phyloP scores from a whole-genome alignment of 2,329 filamentous ascomycete species.

The Penicillium sp. region DNA sequence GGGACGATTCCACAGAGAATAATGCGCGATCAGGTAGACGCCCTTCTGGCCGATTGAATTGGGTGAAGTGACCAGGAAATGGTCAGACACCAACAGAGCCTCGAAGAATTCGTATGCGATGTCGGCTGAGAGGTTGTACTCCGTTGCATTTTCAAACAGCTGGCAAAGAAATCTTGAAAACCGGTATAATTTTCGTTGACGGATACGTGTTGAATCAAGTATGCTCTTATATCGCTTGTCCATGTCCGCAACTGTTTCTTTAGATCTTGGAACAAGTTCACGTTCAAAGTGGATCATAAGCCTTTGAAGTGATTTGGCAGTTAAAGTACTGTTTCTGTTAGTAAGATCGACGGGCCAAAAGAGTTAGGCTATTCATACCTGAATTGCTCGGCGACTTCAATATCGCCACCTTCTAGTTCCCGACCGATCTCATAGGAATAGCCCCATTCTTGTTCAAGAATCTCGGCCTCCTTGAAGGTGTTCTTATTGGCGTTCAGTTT shows the following conservation, averaged over 20 bases:
- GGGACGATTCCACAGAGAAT: constrained; percentile 72
- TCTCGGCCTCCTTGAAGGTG: constrained; percentile 97
- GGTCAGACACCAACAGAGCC: constrained; percentile 76
- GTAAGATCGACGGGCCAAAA: constrained; percentile 6
- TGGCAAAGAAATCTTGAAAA: constrained; percentile 90
- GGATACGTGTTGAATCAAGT: constrained; percentile 91
- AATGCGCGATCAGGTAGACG: constrained; percentile 83
- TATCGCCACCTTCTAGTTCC: constrained; percentile 88
- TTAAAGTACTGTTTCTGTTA: constrained; percentile 67
- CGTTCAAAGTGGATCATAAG: constrained; percentile 90
- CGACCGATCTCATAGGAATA: constrained; percentile 93
- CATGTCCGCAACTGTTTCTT: constrained; percentile 85
- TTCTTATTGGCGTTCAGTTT: constrained; percentile 97
- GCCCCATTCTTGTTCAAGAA: constrained; percentile 96
- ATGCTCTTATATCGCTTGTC: constrained; percentile 96
- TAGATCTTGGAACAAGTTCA: constrained; percentile 81
- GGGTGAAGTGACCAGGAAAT: constrained; percentile 79
- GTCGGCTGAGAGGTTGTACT: constrained; percentile 80
- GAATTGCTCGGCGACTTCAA: constrained; percentile 97
- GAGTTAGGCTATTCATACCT: constrained; percentile 52
- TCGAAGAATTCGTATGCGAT: constrained; percentile 78
- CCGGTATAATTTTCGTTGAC: constrained; percentile 93
- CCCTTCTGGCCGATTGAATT: constrained; percentile 72
- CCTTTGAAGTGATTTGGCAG: constrained; percentile 87
- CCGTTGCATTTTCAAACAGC: constrained; percentile 93